A percentile compares a stretch with the other conserved stretches of the same genome.
Conservation (phyloP, 2,329 filamentous ascomycete genomes). For the Neobulgaria alba region DNA sequence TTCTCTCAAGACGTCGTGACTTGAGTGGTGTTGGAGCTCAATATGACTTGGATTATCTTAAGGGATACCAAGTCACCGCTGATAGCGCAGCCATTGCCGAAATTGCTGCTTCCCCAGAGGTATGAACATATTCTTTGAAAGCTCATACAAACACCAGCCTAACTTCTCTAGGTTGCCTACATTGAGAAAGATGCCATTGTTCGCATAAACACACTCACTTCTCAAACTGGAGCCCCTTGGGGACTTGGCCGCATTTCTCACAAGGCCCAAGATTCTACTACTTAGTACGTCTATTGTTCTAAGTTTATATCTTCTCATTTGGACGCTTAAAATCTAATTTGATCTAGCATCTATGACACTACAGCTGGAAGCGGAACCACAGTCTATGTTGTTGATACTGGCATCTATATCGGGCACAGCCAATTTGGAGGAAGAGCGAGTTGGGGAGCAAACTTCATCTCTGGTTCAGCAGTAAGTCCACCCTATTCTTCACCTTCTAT, state of each 20-base stretch:
- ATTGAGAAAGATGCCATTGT: conserved; percentile 25
- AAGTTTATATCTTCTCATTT: no score
- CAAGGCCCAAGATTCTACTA: conserved; percentile 14
- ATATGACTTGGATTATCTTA: conserved; percentile 20
- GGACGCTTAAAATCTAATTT: no score
- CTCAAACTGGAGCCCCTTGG: conserved; percentile 24
- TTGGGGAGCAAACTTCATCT: conserved; percentile 28
- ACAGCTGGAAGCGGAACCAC: conserved; percentile 29
- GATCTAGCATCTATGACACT: conserved; percentile 29
- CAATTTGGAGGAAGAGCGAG: conserved; percentile 31
- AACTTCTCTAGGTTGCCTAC: conserved; percentile 20
- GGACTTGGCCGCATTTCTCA: conserved; percentile 30
- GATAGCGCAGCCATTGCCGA: conserved; percentile 21
- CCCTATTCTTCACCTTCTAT: conserved; percentile 1
- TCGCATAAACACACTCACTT: conserved; percentile 25
- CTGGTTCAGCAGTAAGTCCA: conserved; percentile 24
- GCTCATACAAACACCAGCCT: not conserved
- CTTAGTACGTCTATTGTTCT: no score
- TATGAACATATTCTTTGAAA: conserved; percentile 12
- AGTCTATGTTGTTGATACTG: conserved; percentile 32
- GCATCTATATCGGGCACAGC: conserved; percentile 28
- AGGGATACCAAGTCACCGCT: conserved; percentile 23
- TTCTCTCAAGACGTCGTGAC: conserved; percentile 50
- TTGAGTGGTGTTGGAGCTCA: conserved; percentile 29
- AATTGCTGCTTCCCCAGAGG: conserved; percentile 24